These are phyloP conservation scores for Penicillium lividum DNA, from an alignment of 495 filamentous ascomycete genomes.

Conservation along the genomic window DNA sequence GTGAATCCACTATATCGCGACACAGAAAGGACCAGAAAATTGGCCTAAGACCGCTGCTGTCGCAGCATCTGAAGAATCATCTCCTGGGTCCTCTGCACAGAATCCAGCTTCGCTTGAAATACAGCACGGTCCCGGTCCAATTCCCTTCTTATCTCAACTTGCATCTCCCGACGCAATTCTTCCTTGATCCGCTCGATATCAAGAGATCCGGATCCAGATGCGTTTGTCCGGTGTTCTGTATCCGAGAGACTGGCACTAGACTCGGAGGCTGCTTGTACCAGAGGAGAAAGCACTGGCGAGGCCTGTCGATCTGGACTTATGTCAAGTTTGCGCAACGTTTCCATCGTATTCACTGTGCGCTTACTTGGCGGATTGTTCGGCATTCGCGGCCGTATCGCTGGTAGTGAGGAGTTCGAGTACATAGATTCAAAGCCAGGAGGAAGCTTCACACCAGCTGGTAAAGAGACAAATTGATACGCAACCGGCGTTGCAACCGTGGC, in stretches of 20 bases:
- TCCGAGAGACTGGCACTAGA: constrained; percentile 6
- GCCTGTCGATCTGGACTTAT: constrained; percentile 24
- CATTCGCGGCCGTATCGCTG: neutral
- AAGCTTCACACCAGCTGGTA: constrained; percentile 26
- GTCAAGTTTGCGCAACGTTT: constrained; percentile 42
- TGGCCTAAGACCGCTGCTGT: constrained; percentile 25
- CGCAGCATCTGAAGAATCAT: constrained; percentile 50
- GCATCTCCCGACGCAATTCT: constrained; percentile 40
- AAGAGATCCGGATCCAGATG: neutral
- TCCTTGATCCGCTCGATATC: constrained; percentile 33
- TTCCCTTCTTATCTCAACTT: constrained; percentile 32
- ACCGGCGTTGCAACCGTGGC: too few species aligned
- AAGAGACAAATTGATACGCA: neutral
- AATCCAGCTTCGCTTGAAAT: constrained; percentile 41
- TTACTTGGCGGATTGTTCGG: constrained; percentile 9
- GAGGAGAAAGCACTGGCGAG: constrained; percentile 26
- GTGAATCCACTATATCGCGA: neutral
- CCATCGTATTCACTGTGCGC: constrained; percentile 35
- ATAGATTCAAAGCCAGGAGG: constrained; percentile 44
- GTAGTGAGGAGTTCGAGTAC: constrained; percentile 22
- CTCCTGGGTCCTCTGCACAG: constrained; percentile 45
- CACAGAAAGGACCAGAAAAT: too few species aligned
- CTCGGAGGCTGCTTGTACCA: constrained; percentile 25
- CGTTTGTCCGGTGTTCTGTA: neutral
- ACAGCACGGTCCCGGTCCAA: constrained; percentile 35